These are phyloP conservation scores for Arthromyces matolae DNA, from an alignment of 768 basidiomycete species.

Conservation along the genomic window DNA sequence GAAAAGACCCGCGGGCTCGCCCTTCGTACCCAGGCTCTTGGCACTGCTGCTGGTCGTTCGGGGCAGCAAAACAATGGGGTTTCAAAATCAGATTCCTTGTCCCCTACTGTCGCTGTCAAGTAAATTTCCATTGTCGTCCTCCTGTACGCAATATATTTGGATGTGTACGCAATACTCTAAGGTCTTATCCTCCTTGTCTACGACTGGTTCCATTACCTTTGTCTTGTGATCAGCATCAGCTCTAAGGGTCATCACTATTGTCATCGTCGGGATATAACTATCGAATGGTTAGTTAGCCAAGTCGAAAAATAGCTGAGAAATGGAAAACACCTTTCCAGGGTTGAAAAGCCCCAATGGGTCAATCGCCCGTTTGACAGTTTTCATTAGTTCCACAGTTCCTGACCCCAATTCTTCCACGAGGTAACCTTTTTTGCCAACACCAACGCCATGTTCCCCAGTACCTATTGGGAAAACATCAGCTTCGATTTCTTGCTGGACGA, in stretches of 20 bases:
- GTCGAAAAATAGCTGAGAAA: neutral
- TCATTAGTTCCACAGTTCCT: constrained; percentile 84
- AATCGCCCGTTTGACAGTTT: constrained; percentile 67
- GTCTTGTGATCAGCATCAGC: neutral
- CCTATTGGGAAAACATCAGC: constrained; percentile 38
- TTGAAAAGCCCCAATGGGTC: constrained; percentile 80
- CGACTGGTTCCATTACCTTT: neutral
- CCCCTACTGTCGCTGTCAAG: constrained; percentile 22
- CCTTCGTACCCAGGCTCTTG: constrained; percentile 86
- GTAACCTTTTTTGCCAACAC: constrained; percentile 79
- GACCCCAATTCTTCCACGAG: constrained; percentile 78
- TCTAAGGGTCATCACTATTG: constrained; percentile 1
- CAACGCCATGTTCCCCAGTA: constrained; percentile 85
- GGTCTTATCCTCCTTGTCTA: neutral
- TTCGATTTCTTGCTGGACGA: constrained; percentile 2
- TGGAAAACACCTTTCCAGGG: constrained; percentile 65
- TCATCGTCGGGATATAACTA: constrained; percentile 20
- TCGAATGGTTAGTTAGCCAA: constrained; percentile 2
- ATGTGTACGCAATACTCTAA: constrained; percentile 6
- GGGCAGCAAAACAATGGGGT: constrained; percentile 19
- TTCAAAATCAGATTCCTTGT: constrained; percentile 16
- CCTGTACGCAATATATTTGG: constrained; percentile 11
- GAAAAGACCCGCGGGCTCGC: constrained; percentile 93
- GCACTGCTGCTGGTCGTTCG: constrained; percentile 57
- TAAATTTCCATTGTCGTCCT: no score